A percentile compares a stretch with the other conserved stretches of the same genome.
Conservation (phyloP, 202 grass and related monocot genomes). For the Zizania palustris region DNA sequence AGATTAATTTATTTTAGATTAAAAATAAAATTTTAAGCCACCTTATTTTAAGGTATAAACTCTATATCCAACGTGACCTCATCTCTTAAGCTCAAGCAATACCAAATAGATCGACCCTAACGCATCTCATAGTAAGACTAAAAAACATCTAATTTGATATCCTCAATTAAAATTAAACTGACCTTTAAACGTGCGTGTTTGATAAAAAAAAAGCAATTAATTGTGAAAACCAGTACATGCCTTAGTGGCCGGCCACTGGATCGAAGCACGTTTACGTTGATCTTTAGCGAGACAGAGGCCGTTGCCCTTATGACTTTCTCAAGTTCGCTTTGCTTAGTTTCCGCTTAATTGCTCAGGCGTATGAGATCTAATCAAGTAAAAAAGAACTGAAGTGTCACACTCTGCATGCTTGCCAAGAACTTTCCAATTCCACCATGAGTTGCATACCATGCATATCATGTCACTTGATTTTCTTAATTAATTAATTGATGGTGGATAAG, state of each 20-base stretch:
- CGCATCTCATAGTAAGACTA: too few species aligned
- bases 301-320: conserved; percentile 34
- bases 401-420: conserved; percentile 38
- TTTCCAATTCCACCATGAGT: conserved; percentile 2
- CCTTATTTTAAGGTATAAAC: too few species aligned
- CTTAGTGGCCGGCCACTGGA: too few species aligned
- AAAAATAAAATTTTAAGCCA: too few species aligned
- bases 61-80: too few species aligned
- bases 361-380: neutral
- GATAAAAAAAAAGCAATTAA: neutral
- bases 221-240: conserved; percentile 25
- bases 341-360: neutral
- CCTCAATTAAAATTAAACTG: neutral
- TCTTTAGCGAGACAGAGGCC: conserved; percentile 22
- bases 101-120: too few species aligned
- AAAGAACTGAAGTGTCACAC: conserved; percentile 1
- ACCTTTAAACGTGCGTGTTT: conserved; percentile 13
- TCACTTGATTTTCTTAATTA: neutral
- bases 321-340: conserved; percentile 17
- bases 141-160: neutral
- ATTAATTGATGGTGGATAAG: conserved; percentile 14
- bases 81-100: too few species aligned
- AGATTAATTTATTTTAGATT: too few species aligned
- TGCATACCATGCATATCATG: conserved; percentile 17
- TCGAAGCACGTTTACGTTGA: conserved; percentile 53